phyloP scores from a whole-genome alignment of 371 early-diverging fungal species.

The Apophysomyces trapeziformis region DNA sequence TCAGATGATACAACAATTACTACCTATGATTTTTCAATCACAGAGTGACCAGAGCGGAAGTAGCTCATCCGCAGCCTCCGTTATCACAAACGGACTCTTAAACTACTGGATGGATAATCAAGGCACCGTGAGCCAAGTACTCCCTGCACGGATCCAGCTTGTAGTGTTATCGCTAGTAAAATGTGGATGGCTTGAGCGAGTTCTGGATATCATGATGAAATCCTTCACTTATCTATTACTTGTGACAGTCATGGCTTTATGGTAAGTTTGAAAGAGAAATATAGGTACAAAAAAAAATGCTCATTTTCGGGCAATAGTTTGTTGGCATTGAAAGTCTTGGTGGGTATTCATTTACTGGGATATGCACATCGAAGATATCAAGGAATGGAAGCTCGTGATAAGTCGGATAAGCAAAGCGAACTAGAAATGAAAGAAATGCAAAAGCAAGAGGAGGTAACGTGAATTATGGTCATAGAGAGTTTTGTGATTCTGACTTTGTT shows the following conservation, averaged over 20 bases:
- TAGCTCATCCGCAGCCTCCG: constrained; percentile 25
- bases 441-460: constrained; percentile 63
- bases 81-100: constrained; percentile 23
- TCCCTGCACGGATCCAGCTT: constrained; percentile 38
- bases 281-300: too few relatives aligned
- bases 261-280: constrained; percentile 27
- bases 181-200: constrained; percentile 43
- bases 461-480: constrained; percentile 13
- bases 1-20: constrained; percentile 74
- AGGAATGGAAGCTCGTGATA: constrained; percentile 64
- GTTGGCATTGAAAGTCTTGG: constrained; percentile 71
- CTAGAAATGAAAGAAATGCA: constrained; percentile 55
- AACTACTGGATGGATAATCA: constrained; percentile 33
- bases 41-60: constrained; percentile 14
- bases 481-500: not conserved
- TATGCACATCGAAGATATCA: constrained; percentile 70
- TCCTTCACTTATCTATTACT: constrained; percentile 30
- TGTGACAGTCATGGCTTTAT: constrained; percentile 28
- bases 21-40: constrained; percentile 66
- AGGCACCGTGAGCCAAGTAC: constrained; percentile 22
- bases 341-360: constrained; percentile 74
- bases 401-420: constrained; percentile 48
- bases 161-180: constrained; percentile 34
- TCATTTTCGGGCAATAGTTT: constrained; percentile 30
- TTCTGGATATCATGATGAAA: constrained; percentile 34